Evolutionary conservation across 257 asterid genomes (phyloP).

Genomic region (Solanum pimpinellifolium): DNA sequence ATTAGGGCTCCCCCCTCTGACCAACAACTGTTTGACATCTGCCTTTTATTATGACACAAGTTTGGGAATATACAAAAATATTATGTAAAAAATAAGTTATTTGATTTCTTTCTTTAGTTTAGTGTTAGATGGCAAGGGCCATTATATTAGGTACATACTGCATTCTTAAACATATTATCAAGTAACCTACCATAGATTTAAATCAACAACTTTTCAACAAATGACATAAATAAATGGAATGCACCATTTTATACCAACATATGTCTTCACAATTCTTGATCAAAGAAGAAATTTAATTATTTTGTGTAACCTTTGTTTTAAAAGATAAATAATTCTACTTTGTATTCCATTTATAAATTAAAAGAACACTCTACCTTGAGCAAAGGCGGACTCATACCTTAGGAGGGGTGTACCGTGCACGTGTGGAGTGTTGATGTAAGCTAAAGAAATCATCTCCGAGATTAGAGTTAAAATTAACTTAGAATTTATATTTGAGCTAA

Average conservation of each 20-base stretch:
- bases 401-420: too few species aligned
- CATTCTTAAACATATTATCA: neutral
- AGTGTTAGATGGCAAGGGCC: neutral
- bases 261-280: neutral
- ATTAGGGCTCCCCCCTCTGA: neutral
- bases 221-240: neutral
- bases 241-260: neutral
- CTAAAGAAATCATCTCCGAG: fast-evolving
- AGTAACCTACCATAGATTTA: neutral
- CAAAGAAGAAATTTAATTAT: neutral
- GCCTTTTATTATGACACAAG: neutral
- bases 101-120: neutral
- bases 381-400: fast-evolving
- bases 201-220: neutral
- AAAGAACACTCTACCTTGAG: too few species aligned
- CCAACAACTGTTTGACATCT: neutral
- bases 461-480: fast-evolving
- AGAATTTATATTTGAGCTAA: neutral
- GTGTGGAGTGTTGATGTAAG: too few species aligned
- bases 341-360: neutral
- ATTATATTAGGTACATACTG: neutral
- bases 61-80: neutral
- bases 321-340: neutral
- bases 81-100: neutral
- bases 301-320: neutral